Conservation (phyloP, 129 eudicot genomes). For the Escallonia rubra region DNA sequence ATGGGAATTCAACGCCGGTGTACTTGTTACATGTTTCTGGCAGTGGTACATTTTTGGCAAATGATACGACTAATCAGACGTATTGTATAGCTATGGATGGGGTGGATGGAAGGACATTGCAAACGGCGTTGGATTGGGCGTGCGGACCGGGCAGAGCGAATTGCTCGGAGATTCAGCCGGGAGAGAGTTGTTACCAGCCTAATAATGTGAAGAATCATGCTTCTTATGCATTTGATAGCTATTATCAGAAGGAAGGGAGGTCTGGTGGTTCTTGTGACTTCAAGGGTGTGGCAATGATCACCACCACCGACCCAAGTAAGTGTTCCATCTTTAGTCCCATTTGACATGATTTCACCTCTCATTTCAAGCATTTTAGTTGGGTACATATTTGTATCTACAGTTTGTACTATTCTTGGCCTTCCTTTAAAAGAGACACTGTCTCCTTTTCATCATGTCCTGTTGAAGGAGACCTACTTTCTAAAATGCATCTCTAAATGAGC, state of each 20-base stretch:
- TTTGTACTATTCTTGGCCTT: too few relatives aligned
- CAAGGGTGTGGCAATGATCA: slow-evolving; percentile 26
- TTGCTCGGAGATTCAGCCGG: slow-evolving; percentile 31
- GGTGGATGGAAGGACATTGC: slow-evolving; percentile 16
- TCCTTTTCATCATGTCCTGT: too few relatives aligned
- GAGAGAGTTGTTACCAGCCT: slow-evolving; percentile 31
- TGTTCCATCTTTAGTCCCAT: neutral
- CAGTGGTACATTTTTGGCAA: slow-evolving; percentile 89
- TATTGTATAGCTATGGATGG: slow-evolving; percentile 41
- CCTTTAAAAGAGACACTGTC: too few relatives aligned
- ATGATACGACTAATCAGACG: slow-evolving; percentile 86
- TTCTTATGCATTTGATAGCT: slow-evolving; percentile 36
- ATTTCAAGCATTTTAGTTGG: too few relatives aligned
- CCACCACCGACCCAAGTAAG: slow-evolving; percentile 33
- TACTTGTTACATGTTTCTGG: slow-evolving; percentile 91
- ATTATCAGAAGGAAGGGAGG: slow-evolving; percentile 32
- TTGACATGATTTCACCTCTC: too few relatives aligned
- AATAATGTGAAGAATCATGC: slow-evolving; percentile 35
- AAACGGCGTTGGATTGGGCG: slow-evolving; percentile 32
- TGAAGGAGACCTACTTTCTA: too few relatives aligned
- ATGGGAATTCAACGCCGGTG: slow-evolving; percentile 80
- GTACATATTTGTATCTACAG: too few relatives aligned
- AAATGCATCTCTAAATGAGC: too few relatives aligned
- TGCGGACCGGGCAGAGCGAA: slow-evolving; percentile 40
- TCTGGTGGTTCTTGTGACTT: slow-evolving; percentile 51